A percentile compares a stretch with the other conserved stretches of the same genome.
phyloP scores from a whole-genome alignment of 768 basidiomycete species.

The Mrakia frigida region DNA sequence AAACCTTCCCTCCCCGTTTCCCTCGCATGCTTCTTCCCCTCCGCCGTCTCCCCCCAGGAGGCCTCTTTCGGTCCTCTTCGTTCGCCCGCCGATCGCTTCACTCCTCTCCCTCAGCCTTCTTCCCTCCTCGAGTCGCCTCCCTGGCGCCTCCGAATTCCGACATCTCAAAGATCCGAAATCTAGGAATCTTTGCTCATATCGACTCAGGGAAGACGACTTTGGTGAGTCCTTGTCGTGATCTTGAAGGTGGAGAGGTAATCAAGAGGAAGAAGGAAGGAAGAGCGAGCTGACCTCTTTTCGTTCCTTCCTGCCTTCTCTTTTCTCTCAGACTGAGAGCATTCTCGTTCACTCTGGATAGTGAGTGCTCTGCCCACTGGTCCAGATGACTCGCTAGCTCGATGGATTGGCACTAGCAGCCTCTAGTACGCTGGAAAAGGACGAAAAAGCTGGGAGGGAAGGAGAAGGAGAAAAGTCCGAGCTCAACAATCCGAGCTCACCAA shows the following conservation, averaged over 20 bases:
- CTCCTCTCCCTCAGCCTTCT: background rate
- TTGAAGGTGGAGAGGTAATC: background rate
- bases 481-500: background rate
- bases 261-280: background rate
- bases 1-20: background rate
- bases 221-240: background rate
- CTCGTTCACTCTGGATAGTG: constrained; percentile 32
- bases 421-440: too few relatives aligned
- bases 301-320: background rate
- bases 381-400: too few relatives aligned
- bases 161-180: constrained; percentile 31
- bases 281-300: constrained; percentile 7
- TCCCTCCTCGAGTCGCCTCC: constrained; percentile 24
- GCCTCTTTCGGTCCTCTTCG: background rate
- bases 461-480: background rate
- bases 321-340: constrained; percentile 25
- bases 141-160: constrained; percentile 19
- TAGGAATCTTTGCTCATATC: constrained; percentile 33
- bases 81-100: background rate
- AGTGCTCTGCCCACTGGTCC: too few relatives aligned
- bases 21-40: background rate
- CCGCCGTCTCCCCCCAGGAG: background rate
- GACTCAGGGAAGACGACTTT: constrained; percentile 33
- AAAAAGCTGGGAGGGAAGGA: background rate
- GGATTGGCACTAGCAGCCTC: too few relatives aligned